These are phyloP conservation scores for Cutaneotrichosporon cutaneum DNA, from an alignment of 1,284 basidiomycete genomes.

Conservation along the genomic window DNA sequence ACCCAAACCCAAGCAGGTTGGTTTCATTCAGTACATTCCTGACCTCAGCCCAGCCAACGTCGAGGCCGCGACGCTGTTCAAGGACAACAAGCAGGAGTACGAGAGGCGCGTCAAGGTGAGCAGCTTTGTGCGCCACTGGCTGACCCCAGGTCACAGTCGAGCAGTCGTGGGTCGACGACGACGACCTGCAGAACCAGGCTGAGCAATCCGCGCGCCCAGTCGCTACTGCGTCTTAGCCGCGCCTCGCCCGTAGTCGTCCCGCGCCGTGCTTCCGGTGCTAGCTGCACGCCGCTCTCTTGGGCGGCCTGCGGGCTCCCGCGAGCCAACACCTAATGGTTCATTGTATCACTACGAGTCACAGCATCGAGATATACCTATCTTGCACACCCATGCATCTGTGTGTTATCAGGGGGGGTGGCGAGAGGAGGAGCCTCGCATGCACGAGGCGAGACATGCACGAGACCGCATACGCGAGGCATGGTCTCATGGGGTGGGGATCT, in stretches of 20 bases:
- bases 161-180: slow-evolving; percentile 42
- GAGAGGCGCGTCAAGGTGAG: slow-evolving; percentile 79
- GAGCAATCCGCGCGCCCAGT: slow-evolving; percentile 6
- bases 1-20: slow-evolving; percentile 87
- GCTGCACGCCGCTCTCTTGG: not conserved
- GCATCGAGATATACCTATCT: not conserved
- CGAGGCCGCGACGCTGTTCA: slow-evolving; percentile 91
- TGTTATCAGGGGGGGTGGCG: not conserved
- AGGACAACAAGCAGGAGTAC: slow-evolving; percentile 99
- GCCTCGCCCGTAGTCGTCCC: not conserved
- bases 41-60: slow-evolving; percentile 83
- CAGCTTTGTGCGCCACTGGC: slow-evolving; percentile 19
- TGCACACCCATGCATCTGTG: not conserved
- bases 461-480: too few relatives aligned
- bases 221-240: slow-evolving; percentile 9
- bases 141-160: slow-evolving; percentile 37
- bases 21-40: slow-evolving; percentile 27
- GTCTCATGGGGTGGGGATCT: too few relatives aligned
- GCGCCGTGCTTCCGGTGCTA: not conserved
- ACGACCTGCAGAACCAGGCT: slow-evolving; percentile 34
- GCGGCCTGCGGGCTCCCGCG: not conserved
- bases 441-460: too few relatives aligned
- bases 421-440: too few relatives aligned
- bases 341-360: slow-evolving; percentile 4
- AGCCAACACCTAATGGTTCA: not conserved